Evolutionary conservation across 2,329 filamentous ascomycete genomes (phyloP).

Genomic region (Fusarium agapanthi): DNA sequence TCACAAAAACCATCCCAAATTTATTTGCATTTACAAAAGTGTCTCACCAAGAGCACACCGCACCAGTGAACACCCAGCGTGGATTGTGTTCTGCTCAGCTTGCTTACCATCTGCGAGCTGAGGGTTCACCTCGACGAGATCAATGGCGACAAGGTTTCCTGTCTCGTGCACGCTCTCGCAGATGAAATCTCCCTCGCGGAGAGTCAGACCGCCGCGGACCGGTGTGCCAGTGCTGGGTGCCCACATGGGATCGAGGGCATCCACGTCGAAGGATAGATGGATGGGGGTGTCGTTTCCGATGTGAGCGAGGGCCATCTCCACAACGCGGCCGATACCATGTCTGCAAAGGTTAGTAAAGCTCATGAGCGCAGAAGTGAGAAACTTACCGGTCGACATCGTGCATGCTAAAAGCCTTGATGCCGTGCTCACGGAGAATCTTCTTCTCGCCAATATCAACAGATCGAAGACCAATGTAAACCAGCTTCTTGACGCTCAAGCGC

Average conservation of each 20-base stretch:
- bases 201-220: conserved; percentile 89
- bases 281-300: conserved; percentile 95
- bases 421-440: conserved; percentile 85
- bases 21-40: neutral
- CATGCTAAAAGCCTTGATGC: conserved; percentile 98
- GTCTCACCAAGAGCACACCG: conserved; percentile 87
- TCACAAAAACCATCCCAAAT: conserved; percentile 7
- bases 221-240: conserved; percentile 96
- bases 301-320: conserved; percentile 98
- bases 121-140: conserved; percentile 85
- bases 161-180: conserved; percentile 87
- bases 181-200: conserved; percentile 97
- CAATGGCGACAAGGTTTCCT: conserved; percentile 79
- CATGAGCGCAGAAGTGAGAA: neutral
- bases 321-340: conserved; percentile 91
- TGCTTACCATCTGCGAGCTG: conserved; percentile 68
- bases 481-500: conserved; percentile 76
- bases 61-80: conserved; percentile 90
- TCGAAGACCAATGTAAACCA: conserved; percentile 95
- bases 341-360: conserved; percentile 52
- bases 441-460: conserved; percentile 97
- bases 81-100: conserved; percentile 84
- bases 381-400: conserved; percentile 90
- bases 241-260: conserved; percentile 95
- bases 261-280: conserved; percentile 96